Evolutionary conservation across 2,329 filamentous ascomycete genomes (phyloP), one percentile per base, ranked within the genome.

Genomic region (Stemphylium beticola): DNA sequence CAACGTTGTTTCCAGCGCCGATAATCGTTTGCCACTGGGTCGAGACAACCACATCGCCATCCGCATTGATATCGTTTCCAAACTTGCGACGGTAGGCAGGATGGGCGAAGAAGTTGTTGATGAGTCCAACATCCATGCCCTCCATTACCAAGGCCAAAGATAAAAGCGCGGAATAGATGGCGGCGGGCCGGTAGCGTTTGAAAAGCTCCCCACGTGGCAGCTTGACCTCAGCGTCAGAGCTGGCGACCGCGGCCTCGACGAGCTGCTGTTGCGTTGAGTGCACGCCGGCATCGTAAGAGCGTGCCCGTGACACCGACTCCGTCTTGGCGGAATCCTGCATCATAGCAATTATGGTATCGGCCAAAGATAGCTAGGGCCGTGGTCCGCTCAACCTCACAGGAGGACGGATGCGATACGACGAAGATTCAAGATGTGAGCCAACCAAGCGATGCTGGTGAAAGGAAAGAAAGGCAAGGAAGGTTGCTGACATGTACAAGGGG

Each of bases 91-190:
- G 73, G 65, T 78, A 78, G 17, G 71, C 63, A 6, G 71, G 72
- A 51, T 76, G 75, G n/a, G 65, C 76, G 57, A 84, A 91, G 67
- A 92, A 91, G 75, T 91, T 91, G 78, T 88, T 90, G 72, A 92
- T 85, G 53, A 93, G 79, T 65, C 84, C 86, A 57, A 93, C 81
- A 72, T 95, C 90, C 77, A 92, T 93, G 7, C 90, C 91, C 74
- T 95, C 91, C 91, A 96, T 96, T 64, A 85, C 85, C 69, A 95
- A 92, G 74, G 88, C 91, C 0, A 90, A 91, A 7, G 89, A 93
- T 71, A 96, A 91, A 57, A 93, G 79, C 41, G 93, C 68, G 67
- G 87, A 91, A 89, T 90, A 96, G 17, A 79, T 82, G 52, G 93
- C 87, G 31, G 91, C 91, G 4, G 58, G 58, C 14, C 58, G 53